Evolutionary conservation across 1,284 basidiomycete genomes (phyloP).

Genomic region (Melanopsichium pennsylvanicum): DNA sequence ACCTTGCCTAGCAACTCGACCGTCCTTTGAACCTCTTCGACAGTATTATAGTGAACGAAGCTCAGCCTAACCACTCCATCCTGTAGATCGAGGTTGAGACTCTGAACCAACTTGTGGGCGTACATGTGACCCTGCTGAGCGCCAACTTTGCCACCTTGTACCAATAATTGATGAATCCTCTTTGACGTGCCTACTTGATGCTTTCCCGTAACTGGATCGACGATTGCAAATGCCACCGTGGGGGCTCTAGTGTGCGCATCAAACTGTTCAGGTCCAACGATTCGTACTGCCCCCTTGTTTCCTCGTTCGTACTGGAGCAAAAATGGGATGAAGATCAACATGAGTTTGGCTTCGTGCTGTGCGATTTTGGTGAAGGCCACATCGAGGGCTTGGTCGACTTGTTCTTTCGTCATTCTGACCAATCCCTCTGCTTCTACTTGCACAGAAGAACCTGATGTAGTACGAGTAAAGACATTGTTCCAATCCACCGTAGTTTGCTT

Average conservation of each 20-base stretch:
- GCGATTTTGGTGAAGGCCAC: slow-evolving; percentile 64
- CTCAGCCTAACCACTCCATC: slow-evolving; percentile 79
- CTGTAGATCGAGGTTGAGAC: slow-evolving; percentile 63
- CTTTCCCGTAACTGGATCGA: slow-evolving; percentile 62
- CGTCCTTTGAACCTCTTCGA: slow-evolving; percentile 74
- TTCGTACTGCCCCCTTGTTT: slow-evolving; percentile 68
- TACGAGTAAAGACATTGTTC: slow-evolving; percentile 2
- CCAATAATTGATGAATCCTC: slow-evolving; percentile 71
- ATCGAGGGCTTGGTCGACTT: slow-evolving; percentile 50
- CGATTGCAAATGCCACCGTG: slow-evolving; percentile 77
- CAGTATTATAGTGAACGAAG: slow-evolving; percentile 81
- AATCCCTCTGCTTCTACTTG: neutral
- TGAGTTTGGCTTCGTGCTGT: slow-evolving; percentile 69
- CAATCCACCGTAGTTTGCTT: slow-evolving; percentile 19
- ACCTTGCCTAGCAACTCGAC: slow-evolving; percentile 69
- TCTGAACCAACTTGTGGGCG: slow-evolving; percentile 74
- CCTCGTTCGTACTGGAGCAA: slow-evolving; percentile 67
- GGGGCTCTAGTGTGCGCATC: slow-evolving; percentile 69
- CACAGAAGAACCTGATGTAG: neutral
- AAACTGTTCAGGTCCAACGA: slow-evolving; percentile 73
- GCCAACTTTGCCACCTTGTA: slow-evolving; percentile 72
- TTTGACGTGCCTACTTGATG: slow-evolving; percentile 69
- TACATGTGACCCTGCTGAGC: slow-evolving; percentile 82
- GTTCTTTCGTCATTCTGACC: neutral
- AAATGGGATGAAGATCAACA: slow-evolving; percentile 68